phyloP scores from a whole-genome alignment of 345 rosid species.

The Physaria fendleri region DNA sequence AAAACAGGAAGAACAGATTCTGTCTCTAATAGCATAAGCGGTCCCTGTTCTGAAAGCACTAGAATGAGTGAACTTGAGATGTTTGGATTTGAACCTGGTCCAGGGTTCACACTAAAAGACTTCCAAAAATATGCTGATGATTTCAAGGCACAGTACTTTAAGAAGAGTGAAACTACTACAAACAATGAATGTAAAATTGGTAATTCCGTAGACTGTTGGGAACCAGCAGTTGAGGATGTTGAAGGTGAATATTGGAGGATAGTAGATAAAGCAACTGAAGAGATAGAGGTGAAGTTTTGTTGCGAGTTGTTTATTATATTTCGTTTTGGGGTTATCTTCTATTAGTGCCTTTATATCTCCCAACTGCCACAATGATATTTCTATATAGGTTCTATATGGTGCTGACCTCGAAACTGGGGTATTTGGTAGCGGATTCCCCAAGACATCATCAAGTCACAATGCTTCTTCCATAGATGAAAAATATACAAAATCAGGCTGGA shows the following conservation, averaged over 20 bases:
- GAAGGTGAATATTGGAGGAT: conserved; percentile 99
- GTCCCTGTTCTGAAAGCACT: conserved; percentile 33
- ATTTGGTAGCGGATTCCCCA: conserved; percentile 98
- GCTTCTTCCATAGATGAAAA: conserved; percentile 39
- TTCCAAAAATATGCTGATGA: conserved; percentile 86
- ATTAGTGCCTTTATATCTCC: background rate
- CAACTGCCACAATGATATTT: conserved; percentile 10
- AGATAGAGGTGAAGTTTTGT: conserved; percentile 61
- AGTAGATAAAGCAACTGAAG: conserved; percentile 92
- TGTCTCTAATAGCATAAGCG: conserved; percentile 38
- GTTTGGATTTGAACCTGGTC: conserved; percentile 98
- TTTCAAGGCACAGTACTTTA: conserved; percentile 75
- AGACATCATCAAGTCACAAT: conserved; percentile 35
- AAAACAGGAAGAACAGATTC: conserved; percentile 51
- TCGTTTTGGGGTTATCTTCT: background rate
- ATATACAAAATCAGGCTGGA: conserved; percentile 93
- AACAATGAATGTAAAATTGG: conserved; percentile 27
- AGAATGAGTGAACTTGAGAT: conserved; percentile 51
- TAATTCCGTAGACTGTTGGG: conserved; percentile 32
- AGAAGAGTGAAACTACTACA: conserved; percentile 35
- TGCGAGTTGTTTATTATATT: background rate
- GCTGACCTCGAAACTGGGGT: conserved; percentile 96
- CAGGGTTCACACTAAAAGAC: conserved; percentile 63
- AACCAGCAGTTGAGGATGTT: conserved; percentile 60
- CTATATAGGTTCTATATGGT: conserved; percentile 80